Evolutionary conservation across 495 filamentous ascomycete genomes (phyloP).

Genomic region (Lepraria neglecta): DNA sequence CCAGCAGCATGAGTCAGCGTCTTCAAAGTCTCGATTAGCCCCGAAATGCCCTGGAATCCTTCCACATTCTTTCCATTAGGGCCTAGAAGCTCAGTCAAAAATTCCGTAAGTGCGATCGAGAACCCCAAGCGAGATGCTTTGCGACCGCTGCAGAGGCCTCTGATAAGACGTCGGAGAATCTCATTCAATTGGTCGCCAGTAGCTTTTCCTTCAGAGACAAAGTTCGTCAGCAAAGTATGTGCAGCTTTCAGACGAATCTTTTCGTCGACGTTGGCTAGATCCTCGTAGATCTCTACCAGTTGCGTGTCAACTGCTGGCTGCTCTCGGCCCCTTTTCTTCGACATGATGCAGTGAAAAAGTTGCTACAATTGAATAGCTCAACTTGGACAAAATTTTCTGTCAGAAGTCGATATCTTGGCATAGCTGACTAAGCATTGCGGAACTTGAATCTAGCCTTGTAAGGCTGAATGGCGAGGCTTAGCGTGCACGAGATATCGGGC

Average conservation of each 20-base stretch:
- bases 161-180: constrained; percentile 60
- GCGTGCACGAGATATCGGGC: constrained; percentile 15
- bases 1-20: constrained; percentile 59
- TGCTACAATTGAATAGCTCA: neutral
- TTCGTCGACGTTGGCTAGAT: constrained; percentile 49
- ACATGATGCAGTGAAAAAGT: constrained; percentile 16
- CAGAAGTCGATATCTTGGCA: neutral
- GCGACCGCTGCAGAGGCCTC: constrained; percentile 80
- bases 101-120: constrained; percentile 79
- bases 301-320: constrained; percentile 42
- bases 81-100: constrained; percentile 48
- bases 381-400: neutral
- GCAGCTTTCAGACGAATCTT: constrained; percentile 47
- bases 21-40: constrained; percentile 59
- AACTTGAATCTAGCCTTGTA: neutral
- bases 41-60: constrained; percentile 39
- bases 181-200: constrained; percentile 41
- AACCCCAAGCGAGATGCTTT: constrained; percentile 90
- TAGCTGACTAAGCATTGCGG: neutral
- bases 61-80: constrained; percentile 26
- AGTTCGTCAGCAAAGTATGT: constrained; percentile 41
- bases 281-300: constrained; percentile 51
- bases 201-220: constrained; percentile 38
- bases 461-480: neutral
- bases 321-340: constrained; percentile 46